A percentile compares a stretch with the other conserved stretches of the same genome.
Evolutionary conservation across 352 stramenopile genomes (phyloP).

Genomic region (Phytophthora europaea): DNA sequence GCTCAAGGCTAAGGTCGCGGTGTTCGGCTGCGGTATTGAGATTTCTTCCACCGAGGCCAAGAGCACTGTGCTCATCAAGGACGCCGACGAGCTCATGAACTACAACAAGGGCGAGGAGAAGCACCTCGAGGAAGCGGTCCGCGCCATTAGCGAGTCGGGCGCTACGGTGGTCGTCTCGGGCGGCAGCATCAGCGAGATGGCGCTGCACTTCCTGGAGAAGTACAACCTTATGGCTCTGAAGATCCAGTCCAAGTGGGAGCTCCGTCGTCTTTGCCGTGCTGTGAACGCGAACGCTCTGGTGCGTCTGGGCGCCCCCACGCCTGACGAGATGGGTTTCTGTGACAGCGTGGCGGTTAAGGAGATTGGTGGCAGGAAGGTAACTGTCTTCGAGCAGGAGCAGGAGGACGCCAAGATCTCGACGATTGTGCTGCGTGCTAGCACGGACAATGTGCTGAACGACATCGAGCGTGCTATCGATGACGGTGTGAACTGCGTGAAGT

Average conservation of each 20-base stretch:
- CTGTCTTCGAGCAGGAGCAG: slow-evolving; percentile 95
- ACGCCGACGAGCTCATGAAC: slow-evolving; percentile 99
- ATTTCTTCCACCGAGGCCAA: slow-evolving; percentile 98
- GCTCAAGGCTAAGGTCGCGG: slow-evolving; percentile 95
- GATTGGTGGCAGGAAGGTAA: slow-evolving; percentile 97
- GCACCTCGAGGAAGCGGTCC: slow-evolving; percentile 98
- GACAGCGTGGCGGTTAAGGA: slow-evolving; percentile 95
- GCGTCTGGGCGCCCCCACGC: slow-evolving; percentile 96
- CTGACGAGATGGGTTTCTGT: slow-evolving; percentile 98
- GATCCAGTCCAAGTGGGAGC: slow-evolving; percentile 99
- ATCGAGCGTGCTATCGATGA: slow-evolving; percentile 99
- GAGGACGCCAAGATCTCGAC: slow-evolving; percentile 97
- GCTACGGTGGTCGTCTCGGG: slow-evolving; percentile 97
- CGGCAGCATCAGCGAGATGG: slow-evolving; percentile 99
- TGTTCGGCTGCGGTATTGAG: slow-evolving; percentile 98
- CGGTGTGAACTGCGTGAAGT: slow-evolving; percentile 97
- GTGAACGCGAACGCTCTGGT: slow-evolving; percentile 98
- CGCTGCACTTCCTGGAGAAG: slow-evolving; percentile 99
- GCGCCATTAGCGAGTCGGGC: slow-evolving; percentile 96
- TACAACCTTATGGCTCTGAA: slow-evolving; percentile 98
- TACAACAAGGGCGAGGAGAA: slow-evolving; percentile 99
- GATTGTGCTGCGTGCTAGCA: slow-evolving; percentile 95
- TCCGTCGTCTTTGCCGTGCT: slow-evolving; percentile 97
- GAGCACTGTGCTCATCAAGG: slow-evolving; percentile 99
- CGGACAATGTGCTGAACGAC: slow-evolving; percentile 98